phyloP scores from a whole-genome alignment of 1,284 basidiomycete genomes.

The Tylopilus orsonianus region DNA sequence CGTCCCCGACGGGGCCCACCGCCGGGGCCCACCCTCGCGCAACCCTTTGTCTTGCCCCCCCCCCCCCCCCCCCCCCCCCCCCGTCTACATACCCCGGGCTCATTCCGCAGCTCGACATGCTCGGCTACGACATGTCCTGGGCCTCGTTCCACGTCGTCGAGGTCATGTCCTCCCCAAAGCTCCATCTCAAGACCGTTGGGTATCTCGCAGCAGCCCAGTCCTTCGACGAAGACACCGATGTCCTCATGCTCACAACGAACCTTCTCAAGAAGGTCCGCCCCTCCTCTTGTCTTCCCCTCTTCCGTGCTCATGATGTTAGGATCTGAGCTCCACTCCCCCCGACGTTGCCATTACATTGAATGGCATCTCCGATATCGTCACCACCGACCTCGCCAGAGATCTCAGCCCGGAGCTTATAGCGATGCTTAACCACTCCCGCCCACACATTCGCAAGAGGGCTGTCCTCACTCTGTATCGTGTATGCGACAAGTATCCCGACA shows the following conservation, averaged over 20 bases:
- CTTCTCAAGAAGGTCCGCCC: conserved; percentile 88
- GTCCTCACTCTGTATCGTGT: conserved; percentile 81
- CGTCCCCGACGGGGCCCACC: too few relatives aligned
- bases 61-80: too few relatives aligned
- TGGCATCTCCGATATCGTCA: conserved; percentile 87
- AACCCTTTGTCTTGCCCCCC: too few relatives aligned
- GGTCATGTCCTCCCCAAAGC: conserved; percentile 92
- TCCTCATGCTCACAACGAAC: conserved; percentile 97
- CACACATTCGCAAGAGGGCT: conserved; percentile 88
- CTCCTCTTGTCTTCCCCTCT: not conserved
- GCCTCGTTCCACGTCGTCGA: conserved; percentile 95
- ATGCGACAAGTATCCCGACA: conserved; percentile 78
- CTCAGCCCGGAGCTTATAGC: conserved; percentile 84
- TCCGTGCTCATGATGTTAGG: conserved; percentile 47
- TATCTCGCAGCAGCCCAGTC: conserved; percentile 95
- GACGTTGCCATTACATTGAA: conserved; percentile 85
- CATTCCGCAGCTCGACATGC: conserved; percentile 78
- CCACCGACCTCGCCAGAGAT: conserved; percentile 86
- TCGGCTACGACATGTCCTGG: conserved; percentile 89
- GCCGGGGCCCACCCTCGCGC: too few relatives aligned
- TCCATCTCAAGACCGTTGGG: conserved; percentile 93
- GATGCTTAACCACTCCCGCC: conserved; percentile 89
- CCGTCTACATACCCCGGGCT: conserved; percentile 5
- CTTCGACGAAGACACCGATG: conserved; percentile 93
- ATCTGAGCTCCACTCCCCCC: conserved; percentile 74